Base-by-base conservation (phyloP, 2,329 filamentous ascomycete species). In the Ophiostoma quercus region DNA sequence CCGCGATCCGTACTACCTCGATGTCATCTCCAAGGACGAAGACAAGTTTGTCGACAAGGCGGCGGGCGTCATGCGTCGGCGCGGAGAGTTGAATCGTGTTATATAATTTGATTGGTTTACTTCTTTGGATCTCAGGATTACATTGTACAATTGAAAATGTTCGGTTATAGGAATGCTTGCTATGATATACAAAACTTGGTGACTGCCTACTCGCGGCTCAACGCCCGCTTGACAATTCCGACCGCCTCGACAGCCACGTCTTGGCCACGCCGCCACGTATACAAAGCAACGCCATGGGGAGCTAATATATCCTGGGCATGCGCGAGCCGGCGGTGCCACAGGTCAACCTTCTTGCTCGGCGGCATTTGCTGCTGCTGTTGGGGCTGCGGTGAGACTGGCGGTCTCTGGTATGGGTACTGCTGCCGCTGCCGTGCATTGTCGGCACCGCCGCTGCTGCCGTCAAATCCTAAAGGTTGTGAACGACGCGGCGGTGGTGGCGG, bases 211-310 rank as follows among this genome's bases (percentile, higher is more conserved):
- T 37, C 60, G 16, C 39, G 65, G 12, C 65, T n/a, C 47, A 62
- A 14, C 32, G 84, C 84, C 71, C 84, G 81, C 77, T 84, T 83
- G 3, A 92, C 86, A 71, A 93, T 83, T 16, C 83, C 85, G 68
- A 88, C 82, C 2, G 90, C 88, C 77, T 91, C 89, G 0, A 82
- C 82, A 70, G 87, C 82, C 8, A 92, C 89, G 79, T 95, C 92
- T 37, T 83, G 82, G 0, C 92, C 92, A 12, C 84, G 85, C 60
- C 90, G 83, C 92, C 92, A 95, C 25, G 85, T 92, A 73, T 90
- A 87, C 47, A 95, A 77, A 73, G 84, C 80, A 0, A 95, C 89
- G 3, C 89, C 89, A 54, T 88, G 81, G 5, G 82, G 80, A n/a
- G 86, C 85, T 11, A 94, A 82, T 54, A 81, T 78, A 60, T 82